Conservation (phyloP, 2,329 filamentous ascomycete species). For the Macrophomina pseudophaseolina region DNA sequence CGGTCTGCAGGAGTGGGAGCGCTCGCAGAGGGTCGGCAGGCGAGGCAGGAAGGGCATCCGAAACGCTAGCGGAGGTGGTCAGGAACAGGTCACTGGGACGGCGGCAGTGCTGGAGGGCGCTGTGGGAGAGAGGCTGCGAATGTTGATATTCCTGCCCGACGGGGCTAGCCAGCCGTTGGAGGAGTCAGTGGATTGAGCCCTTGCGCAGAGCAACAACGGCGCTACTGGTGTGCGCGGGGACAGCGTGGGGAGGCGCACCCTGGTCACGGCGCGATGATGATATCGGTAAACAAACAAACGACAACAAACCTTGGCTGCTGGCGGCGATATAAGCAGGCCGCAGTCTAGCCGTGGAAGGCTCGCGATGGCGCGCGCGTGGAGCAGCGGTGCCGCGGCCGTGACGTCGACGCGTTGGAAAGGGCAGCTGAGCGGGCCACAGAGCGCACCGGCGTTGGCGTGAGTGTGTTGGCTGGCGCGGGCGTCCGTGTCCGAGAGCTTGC, state of each 20-base stretch:
- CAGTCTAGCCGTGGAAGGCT: conserved; percentile 6
- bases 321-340: conserved; percentile 5
- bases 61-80: conserved; percentile 3
- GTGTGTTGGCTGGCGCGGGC: conserved; percentile 2
- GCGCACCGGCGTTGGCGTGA: conserved; percentile 6
- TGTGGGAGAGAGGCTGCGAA: background rate
- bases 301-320: background rate
- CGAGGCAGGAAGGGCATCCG: conserved; percentile 9
- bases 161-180: conserved; percentile 18
- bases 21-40: background rate
- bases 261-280: conserved; percentile 19
- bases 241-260: conserved; percentile 9
- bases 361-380: conserved; percentile 11
- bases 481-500: background rate
- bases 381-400: conserved; percentile 8
- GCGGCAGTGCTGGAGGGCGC: background rate
- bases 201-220: conserved; percentile 22
- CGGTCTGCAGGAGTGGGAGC: background rate
- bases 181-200: conserved; percentile 17
- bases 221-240: conserved; percentile 17
- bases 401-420: conserved; percentile 7
- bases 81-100: background rate
- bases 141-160: conserved; percentile 25
- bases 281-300: conserved; percentile 24
- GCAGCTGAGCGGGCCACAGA: conserved; percentile 1